phyloP scores from a whole-genome alignment of 495 filamentous ascomycete genomes.

The Tuber calosporum region DNA sequence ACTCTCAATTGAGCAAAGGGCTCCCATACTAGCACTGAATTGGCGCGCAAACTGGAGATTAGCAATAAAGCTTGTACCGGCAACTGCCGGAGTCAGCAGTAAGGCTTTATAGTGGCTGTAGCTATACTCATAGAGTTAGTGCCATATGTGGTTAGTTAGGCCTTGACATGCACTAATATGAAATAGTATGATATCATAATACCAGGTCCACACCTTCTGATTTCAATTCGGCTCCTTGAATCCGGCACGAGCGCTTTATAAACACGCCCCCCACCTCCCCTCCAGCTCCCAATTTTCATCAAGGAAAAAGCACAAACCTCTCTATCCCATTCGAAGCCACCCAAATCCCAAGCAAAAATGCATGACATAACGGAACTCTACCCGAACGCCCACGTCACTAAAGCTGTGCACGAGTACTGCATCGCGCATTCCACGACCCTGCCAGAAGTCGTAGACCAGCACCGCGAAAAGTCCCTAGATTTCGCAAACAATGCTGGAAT shows the following conservation, averaged over 20 bases:
- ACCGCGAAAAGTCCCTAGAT: conserved; percentile 28
- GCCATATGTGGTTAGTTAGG: too few species aligned
- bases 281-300: background rate
- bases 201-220: too few species aligned
- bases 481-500: conserved; percentile 5
- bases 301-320: background rate
- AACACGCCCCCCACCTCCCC: background rate
- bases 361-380: conserved; percentile 25
- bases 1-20: too few species aligned
- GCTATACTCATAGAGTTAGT: too few species aligned
- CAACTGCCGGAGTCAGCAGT: too few species aligned
- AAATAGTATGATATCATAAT: too few species aligned
- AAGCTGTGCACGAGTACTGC: conserved; percentile 37
- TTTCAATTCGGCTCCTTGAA: too few species aligned
- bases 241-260: background rate
- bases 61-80: too few species aligned
- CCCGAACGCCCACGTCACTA: conserved; percentile 32
- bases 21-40: too few species aligned
- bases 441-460: conserved; percentile 22
- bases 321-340: background rate
- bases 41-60: too few species aligned
- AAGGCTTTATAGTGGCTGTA: too few species aligned
- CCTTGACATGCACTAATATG: too few species aligned
- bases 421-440: conserved; percentile 37
- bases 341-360: conserved; percentile 17